These are phyloP conservation scores for Kalanchoe fedtschenkoi DNA, from an alignment of 164 flowering plant species.

Conservation along the genomic window DNA sequence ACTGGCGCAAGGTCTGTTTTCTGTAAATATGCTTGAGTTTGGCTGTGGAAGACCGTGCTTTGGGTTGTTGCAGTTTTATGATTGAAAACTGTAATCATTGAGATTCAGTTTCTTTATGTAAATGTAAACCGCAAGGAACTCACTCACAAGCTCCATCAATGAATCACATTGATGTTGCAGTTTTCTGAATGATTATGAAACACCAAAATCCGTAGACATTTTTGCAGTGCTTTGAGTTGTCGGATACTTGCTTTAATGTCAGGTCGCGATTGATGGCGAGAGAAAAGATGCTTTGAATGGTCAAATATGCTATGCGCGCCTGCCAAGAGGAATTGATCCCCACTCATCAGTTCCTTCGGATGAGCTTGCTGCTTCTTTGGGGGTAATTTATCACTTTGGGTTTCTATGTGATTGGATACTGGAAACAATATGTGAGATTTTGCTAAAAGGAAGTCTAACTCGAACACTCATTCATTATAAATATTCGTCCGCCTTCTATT, in stretches of 20 bases:
- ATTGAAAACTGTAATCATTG: too few relatives aligned
- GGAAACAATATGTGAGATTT: too few relatives aligned
- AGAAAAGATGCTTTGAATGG: slow-evolving; percentile 50
- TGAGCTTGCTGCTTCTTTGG: slow-evolving; percentile 96
- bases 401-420: too few relatives aligned
- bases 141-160: too few relatives aligned
- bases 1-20: slow-evolving; percentile 39
- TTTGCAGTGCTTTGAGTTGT: not conserved
- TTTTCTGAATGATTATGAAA: too few relatives aligned
- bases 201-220: too few relatives aligned
- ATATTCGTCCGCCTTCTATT: too few relatives aligned
- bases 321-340: slow-evolving; percentile 93
- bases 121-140: too few relatives aligned
- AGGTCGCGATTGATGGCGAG: slow-evolving; percentile 60
- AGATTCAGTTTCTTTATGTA: too few relatives aligned
- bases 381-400: slow-evolving; percentile 39
- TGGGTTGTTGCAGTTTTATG: not conserved
- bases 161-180: too few relatives aligned
- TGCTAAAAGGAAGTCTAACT: too few relatives aligned
- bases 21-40: not conserved
- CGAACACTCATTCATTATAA: too few relatives aligned
- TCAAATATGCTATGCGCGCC: slow-evolving; percentile 79
- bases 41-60: not conserved
- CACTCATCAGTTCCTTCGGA: slow-evolving; percentile 90
- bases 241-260: slow-evolving; percentile 1